Evolutionary conservation across 2,329 filamentous ascomycete genomes (phyloP).

Genomic region (Alternaria postmessia): DNA sequence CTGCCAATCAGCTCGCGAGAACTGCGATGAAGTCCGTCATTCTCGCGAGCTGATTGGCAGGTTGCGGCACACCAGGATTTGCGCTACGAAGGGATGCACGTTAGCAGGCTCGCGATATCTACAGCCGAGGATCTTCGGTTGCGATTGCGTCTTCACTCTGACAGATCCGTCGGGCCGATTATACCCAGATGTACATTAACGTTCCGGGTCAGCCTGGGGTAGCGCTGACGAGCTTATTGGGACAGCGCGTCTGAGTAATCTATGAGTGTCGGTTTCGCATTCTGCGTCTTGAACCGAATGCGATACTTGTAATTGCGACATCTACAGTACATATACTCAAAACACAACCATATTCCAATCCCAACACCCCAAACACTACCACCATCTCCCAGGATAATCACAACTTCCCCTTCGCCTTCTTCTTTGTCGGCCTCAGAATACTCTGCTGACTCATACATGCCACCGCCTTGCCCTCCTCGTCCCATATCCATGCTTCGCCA

Average conservation of each 20-base stretch:
- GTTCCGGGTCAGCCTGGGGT: neutral
- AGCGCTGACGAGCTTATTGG: conserved; percentile 2
- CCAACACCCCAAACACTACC: neutral
- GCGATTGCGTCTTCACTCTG: neutral
- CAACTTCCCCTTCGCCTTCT: conserved; percentile 24
- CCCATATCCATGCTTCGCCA: conserved; percentile 57
- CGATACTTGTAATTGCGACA: neutral
- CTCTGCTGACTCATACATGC: conserved; percentile 61
- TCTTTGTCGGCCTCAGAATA: conserved; percentile 39
- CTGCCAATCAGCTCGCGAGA: too few species aligned
- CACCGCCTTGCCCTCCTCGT: conserved; percentile 55
- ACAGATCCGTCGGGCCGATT: neutral
- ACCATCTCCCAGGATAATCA: neutral
- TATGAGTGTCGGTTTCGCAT: too few species aligned
- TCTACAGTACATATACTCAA: neutral
- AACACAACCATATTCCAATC: neutral
- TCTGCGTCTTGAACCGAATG: too few species aligned
- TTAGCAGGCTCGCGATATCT: neutral
- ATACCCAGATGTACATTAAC: neutral
- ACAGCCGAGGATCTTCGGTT: neutral
- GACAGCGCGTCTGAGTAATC: neutral
- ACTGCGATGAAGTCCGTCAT: too few species aligned
- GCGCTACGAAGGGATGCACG: too few species aligned
- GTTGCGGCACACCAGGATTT: too few species aligned
- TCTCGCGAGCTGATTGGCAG: too few species aligned